Evolutionary conservation across 495 filamentous ascomycete genomes (phyloP).

Genomic region (Lasiosphaeria miniovina): DNA sequence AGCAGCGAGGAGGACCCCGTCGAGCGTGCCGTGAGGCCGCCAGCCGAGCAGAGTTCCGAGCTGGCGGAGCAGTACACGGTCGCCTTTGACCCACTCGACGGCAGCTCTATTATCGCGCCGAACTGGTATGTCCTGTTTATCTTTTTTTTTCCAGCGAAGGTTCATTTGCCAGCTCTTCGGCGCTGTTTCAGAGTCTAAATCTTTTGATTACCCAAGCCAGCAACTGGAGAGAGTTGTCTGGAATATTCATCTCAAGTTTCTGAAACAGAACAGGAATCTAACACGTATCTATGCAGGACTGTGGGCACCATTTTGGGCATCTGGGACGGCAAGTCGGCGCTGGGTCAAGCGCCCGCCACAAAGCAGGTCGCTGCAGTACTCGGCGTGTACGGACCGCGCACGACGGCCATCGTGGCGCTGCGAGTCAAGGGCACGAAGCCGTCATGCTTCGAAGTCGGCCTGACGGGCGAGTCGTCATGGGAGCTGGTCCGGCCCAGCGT

Average conservation of each 20-base stretch:
- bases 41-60: not conserved
- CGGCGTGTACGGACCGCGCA: constrained; percentile 51
- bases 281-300: constrained; percentile 20
- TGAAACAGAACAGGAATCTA: not conserved
- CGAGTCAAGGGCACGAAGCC: constrained; percentile 29
- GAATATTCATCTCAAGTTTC: no score
- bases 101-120: constrained; percentile 51
- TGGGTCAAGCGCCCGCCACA: constrained; percentile 32
- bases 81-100: constrained; percentile 56
- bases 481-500: constrained; percentile 38
- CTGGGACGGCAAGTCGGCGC: constrained; percentile 45
- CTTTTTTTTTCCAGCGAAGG: no score
- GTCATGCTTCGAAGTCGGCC: constrained; percentile 42
- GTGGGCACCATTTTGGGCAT: constrained; percentile 53
- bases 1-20: constrained; percentile 54
- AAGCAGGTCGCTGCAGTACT: constrained; percentile 46
- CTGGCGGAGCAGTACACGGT: constrained; percentile 45
- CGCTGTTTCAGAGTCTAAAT: no score
- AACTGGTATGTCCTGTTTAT: no score
- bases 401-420: constrained; percentile 47
- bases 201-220: no score
- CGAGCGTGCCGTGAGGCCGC: constrained; percentile 29
- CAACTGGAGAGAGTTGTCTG: no score
- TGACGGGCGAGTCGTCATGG: constrained; percentile 18
- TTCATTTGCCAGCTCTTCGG: no score